phyloP scores from a whole-genome alignment of 176 grass and related monocot species.

The Tillandsia fasciculata region DNA sequence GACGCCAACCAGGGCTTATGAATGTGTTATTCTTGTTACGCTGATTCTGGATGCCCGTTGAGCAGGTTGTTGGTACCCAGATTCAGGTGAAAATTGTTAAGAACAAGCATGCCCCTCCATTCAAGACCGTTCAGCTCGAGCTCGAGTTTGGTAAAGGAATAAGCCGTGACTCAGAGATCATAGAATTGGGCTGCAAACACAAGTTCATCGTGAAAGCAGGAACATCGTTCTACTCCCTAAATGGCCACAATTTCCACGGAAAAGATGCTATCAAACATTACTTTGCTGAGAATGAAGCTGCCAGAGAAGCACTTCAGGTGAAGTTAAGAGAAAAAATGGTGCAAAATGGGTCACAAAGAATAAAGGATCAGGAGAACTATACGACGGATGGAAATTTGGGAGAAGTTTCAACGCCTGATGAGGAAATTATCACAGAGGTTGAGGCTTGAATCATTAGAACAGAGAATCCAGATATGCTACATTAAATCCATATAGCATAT shows the following conservation, averaged over 20 bases:
- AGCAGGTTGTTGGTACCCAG: slow-evolving; percentile 62
- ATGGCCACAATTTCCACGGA: slow-evolving; percentile 36
- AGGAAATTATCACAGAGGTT: slow-evolving; percentile 20
- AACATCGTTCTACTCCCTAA: slow-evolving; percentile 32
- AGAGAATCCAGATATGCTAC: too few relatives aligned
- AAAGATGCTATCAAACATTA: slow-evolving; percentile 50
- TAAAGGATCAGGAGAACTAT: slow-evolving; percentile 22
- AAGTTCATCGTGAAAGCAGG: slow-evolving; percentile 44
- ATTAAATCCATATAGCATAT: too few relatives aligned
- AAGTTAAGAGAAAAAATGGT: slow-evolving; percentile 45
- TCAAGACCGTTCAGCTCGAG: slow-evolving; percentile 72
- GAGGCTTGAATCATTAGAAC: slow-evolving; percentile 20
- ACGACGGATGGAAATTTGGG: slow-evolving; percentile 15
- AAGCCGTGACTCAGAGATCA: slow-evolving; percentile 59
- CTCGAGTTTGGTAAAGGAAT: slow-evolving; percentile 91
- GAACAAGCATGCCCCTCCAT: slow-evolving; percentile 89
- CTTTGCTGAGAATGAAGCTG: slow-evolving; percentile 40
- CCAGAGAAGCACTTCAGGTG: slow-evolving; percentile 48
- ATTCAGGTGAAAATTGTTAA: slow-evolving; percentile 90
- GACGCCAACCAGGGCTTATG: too few relatives aligned
- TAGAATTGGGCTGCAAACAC: slow-evolving; percentile 64
- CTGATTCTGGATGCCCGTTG: background rate
- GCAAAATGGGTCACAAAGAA: slow-evolving; percentile 28
- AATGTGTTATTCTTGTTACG: background rate
- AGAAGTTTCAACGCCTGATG: slow-evolving; percentile 22